Evolutionary conservation across 164 flowering plant genomes (phyloP).

Genomic region (Magnolia kwangsiensis): DNA sequence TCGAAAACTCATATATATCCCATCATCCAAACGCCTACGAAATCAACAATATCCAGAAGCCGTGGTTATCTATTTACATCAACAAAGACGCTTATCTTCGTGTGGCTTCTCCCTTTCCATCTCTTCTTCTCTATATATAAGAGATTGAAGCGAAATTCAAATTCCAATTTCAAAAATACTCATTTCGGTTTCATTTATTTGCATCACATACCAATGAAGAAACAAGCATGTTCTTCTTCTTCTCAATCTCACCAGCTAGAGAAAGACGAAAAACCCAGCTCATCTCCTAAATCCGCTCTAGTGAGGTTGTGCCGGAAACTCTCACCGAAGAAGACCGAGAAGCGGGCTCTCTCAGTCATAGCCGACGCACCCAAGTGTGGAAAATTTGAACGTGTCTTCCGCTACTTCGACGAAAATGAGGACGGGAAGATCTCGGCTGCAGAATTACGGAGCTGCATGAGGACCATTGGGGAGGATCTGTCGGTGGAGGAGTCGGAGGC

Average conservation of each 20-base stretch:
- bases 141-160: no score
- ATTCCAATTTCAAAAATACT: no score
- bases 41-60: no score
- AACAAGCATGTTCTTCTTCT: neutral
- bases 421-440: conserved; percentile 29
- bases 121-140: no score
- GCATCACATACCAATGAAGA: neutral
- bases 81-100: no score
- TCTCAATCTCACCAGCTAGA: neutral
- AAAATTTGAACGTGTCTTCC: conserved; percentile 19
- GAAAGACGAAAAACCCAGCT: neutral
- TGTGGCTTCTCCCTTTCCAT: no score
- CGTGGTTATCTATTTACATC: no score
- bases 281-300: conserved; percentile 4
- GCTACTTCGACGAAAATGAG: conserved; percentile 26
- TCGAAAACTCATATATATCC: no score
- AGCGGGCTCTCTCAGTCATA: neutral
- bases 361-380: neutral
- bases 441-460: conserved; percentile 21
- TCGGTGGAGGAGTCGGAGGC: conserved; percentile 6
- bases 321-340: neutral
- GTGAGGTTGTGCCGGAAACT: neutral
- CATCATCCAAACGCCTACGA: no score
- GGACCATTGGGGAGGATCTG: conserved; percentile 11
- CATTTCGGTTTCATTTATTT: neutral